Conservation (phyloP, 2,329 filamentous ascomycete species). For the Bipolaris oryzae region DNA sequence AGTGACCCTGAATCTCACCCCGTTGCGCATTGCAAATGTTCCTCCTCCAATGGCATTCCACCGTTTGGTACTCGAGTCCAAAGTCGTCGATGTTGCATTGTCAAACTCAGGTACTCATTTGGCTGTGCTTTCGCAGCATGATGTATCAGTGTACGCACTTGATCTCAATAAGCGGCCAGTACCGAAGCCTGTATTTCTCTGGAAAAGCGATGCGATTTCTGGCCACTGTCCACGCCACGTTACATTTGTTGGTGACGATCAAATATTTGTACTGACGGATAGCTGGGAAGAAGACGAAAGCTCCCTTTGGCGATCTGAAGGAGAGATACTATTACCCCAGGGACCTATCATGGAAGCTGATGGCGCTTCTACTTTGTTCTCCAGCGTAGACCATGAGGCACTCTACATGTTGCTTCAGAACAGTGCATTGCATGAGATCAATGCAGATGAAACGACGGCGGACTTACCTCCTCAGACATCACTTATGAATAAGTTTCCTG, state of each 20-base stretch:
- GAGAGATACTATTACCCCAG: conserved; percentile 23
- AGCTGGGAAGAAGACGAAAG: conserved; percentile 40
- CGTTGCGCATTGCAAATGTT: conserved; percentile 80
- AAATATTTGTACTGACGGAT: conserved; percentile 46
- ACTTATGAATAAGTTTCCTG: conserved; percentile 32
- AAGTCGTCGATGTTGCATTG: conserved; percentile 76
- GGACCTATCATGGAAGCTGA: conserved; percentile 35
- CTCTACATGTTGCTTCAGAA: conserved; percentile 34
- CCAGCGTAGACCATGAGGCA: conserved; percentile 27
- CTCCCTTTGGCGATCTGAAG: conserved; percentile 36
- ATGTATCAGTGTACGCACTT: conserved; percentile 74
- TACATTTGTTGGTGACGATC: conserved; percentile 51
- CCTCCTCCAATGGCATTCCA: conserved; percentile 92
- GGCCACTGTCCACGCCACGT: conserved; percentile 53
- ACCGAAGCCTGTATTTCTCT: conserved; percentile 54
- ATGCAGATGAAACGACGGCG: conserved; percentile 10
- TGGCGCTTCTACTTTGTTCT: conserved; percentile 29
- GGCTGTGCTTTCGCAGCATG: conserved; percentile 71
- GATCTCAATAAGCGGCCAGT: conserved; percentile 62
- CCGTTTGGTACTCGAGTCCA: conserved; percentile 67
- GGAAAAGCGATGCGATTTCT: conserved; percentile 29
- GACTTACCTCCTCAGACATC: conserved; percentile 27
- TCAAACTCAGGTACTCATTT: conserved; percentile 56
- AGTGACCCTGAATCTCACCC: conserved; percentile 78
- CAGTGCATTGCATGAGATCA: conserved; percentile 29